phyloP scores from a whole-genome alignment of 129 eudicot genomes.

The Cynara cardunculus region DNA sequence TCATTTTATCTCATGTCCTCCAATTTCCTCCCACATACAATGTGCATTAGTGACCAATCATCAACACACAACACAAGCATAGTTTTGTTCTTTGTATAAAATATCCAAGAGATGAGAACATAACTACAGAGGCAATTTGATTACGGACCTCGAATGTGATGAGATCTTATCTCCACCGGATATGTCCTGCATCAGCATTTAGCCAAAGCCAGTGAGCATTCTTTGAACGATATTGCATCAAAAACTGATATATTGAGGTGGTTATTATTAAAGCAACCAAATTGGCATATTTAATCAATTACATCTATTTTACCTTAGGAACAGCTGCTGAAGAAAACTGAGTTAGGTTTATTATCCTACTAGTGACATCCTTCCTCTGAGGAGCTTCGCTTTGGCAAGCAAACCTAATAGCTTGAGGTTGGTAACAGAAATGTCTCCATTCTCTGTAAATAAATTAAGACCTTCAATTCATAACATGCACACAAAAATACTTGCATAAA shows the following conservation, averaged over 20 bases:
- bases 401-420: constrained; percentile 57
- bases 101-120: not conserved
- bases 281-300: not conserved
- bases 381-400: constrained; percentile 42
- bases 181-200: constrained; percentile 31
- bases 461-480: not conserved
- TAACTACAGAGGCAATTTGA: not conserved
- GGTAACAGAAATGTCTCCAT: constrained; percentile 70
- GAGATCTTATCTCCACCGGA: constrained; percentile 23
- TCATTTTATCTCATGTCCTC: not conserved
- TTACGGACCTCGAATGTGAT: constrained; percentile 44
- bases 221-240: not conserved
- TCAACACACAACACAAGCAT: not conserved
- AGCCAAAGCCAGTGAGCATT: not conserved
- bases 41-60: not conserved
- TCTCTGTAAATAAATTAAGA: constrained; percentile 40
- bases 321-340: constrained; percentile 84
- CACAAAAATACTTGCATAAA: constrained; percentile 2
- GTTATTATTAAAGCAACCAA: not conserved
- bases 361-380: constrained; percentile 37
- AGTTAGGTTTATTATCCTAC: constrained; percentile 42
- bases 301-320: constrained; percentile 54
- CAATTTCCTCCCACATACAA: not conserved
- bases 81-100: not conserved
- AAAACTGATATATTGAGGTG: not conserved